These are phyloP conservation scores for Fusarium subglutinans DNA, from an alignment of 2,329 filamentous ascomycete species.

Conservation along the genomic window DNA sequence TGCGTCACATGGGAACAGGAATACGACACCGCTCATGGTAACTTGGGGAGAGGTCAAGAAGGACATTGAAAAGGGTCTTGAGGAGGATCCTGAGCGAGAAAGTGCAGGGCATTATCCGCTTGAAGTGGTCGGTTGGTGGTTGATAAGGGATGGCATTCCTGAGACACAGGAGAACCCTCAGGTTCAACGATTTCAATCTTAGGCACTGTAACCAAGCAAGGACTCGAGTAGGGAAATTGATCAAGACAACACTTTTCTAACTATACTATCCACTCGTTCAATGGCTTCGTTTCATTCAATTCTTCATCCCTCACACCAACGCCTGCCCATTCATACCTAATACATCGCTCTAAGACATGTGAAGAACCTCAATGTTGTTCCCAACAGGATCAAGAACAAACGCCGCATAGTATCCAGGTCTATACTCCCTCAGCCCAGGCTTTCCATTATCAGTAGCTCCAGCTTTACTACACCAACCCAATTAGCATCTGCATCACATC, in stretches of 20 bases:
- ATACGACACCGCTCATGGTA: slow-evolving; percentile 4
- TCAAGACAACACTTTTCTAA: background rate
- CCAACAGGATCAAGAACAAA: slow-evolving; percentile 61
- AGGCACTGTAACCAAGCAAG: background rate
- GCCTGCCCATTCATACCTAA: background rate
- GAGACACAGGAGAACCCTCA: slow-evolving; percentile 6
- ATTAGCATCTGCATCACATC: background rate
- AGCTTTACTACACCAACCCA: slow-evolving; percentile 45
- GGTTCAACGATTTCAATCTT: background rate
- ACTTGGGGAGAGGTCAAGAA: slow-evolving; percentile 29
- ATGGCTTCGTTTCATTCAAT: background rate
- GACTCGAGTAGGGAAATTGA: background rate
- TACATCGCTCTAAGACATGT: slow-evolving; percentile 14
- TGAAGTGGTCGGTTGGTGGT: slow-evolving; percentile 1
- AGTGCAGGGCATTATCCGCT: background rate
- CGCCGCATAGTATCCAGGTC: slow-evolving; percentile 59
- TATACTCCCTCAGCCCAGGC: slow-evolving; percentile 58
- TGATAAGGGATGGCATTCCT: slow-evolving; percentile 10
- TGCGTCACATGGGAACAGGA: background rate
- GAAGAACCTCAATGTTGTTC: slow-evolving; percentile 62
- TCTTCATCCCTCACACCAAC: background rate
- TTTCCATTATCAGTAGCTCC: slow-evolving; percentile 60
- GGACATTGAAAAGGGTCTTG: slow-evolving; percentile 30
- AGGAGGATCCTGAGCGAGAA: background rate
- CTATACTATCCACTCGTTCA: background rate